These are phyloP conservation scores for Tubosaeta sp. DNA, from an alignment of 768 basidiomycete species.

Conservation along the genomic window DNA sequence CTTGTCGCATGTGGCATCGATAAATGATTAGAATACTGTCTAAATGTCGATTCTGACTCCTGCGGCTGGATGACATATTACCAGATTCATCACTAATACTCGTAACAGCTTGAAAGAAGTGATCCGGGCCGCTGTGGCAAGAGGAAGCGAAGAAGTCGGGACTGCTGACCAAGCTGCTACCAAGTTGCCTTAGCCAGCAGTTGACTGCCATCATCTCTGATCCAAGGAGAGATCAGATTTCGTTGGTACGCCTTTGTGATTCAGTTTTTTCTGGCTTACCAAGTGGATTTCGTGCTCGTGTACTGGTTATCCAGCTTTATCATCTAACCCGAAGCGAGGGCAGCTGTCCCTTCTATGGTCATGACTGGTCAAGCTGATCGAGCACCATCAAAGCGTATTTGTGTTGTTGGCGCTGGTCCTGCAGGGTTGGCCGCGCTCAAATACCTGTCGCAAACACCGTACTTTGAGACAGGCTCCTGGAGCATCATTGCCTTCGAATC, in stretches of 20 bases:
- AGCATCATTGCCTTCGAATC: conserved; percentile 59
- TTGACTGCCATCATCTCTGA: neutral
- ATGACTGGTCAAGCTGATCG: conserved; percentile 8
- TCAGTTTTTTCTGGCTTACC: neutral
- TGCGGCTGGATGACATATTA: too few relatives aligned
- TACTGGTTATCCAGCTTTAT: neutral
- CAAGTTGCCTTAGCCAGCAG: neutral
- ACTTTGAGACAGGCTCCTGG: conserved; percentile 62
- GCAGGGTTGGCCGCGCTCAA: conserved; percentile 70
- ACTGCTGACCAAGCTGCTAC: neutral
- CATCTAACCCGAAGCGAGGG: neutral
- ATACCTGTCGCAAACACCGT: conserved; percentile 52
- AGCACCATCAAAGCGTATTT: conserved; percentile 41
- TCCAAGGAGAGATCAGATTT: neutral
- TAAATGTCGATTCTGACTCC: too few relatives aligned
- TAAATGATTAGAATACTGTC: too few relatives aligned
- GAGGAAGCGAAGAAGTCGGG: neutral
- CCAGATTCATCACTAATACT: neutral
- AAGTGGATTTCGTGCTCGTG: neutral
- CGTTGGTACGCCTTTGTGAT: neutral
- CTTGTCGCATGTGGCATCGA: too few relatives aligned
- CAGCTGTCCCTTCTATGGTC: neutral
- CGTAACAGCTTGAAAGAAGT: neutral
- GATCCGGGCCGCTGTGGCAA: neutral
- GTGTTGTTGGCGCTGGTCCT: conserved; percentile 75